A percentile compares a stretch with the other conserved stretches of the same genome.
Evolutionary conservation across 2,329 filamentous ascomycete genomes (phyloP).

Genomic region (Arthrobotrys sinensis): DNA sequence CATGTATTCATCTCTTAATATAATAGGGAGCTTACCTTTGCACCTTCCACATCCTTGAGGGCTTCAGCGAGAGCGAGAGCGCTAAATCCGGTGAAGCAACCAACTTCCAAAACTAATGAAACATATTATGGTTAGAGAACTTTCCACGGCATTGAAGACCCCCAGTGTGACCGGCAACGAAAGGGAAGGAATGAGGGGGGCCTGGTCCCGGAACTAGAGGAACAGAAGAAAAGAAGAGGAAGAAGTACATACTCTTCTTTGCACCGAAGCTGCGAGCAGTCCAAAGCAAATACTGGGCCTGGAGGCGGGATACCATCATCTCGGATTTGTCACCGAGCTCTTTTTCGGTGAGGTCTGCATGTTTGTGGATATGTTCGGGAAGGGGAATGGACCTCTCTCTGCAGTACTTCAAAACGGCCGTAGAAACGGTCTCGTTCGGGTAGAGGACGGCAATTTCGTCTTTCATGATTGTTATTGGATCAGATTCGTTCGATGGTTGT

Average conservation of each 20-base stretch:
- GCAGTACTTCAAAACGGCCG: conserved; percentile 62
- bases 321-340: conserved; percentile 38
- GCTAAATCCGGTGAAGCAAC: conserved; percentile 66
- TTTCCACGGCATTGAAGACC: too few relatives aligned
- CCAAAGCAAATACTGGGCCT: conserved; percentile 64
- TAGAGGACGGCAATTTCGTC: conserved; percentile 57
- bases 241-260: conserved; percentile 55
- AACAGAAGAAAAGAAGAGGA: background rate
- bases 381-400: conserved; percentile 61
- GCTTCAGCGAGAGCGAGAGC: conserved; percentile 66
- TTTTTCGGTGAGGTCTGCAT: conserved; percentile 60
- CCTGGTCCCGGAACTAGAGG: background rate
- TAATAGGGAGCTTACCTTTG: conserved; percentile 56
- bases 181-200: background rate
- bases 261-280: conserved; percentile 55
- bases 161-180: background rate
- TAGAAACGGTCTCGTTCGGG: conserved; percentile 61
- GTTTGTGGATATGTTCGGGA: conserved; percentile 55
- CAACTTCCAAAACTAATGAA: conserved; percentile 66
- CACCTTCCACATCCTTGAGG: conserved; percentile 63
- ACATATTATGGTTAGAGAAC: background rate
- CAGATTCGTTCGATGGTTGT: background rate
- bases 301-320: conserved; percentile 63
- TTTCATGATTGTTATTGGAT: conserved; percentile 26
- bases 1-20: background rate